phyloP scores from a whole-genome alignment of 2,329 filamentous ascomycete genomes.

The Cladosporium oxysporum region DNA sequence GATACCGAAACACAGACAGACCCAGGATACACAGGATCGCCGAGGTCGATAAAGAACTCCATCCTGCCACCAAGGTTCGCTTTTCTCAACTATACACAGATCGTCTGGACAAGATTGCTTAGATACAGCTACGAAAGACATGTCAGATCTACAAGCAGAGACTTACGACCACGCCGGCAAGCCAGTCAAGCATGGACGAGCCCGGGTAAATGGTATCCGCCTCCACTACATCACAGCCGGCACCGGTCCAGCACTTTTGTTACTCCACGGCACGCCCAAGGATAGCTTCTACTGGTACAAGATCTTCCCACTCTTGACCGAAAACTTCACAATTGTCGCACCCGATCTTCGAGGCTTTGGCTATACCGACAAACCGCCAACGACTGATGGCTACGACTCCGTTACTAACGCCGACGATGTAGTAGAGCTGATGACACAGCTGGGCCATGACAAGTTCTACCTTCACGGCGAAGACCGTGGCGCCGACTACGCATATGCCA shows the following conservation, averaged over 20 bases:
- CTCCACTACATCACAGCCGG: slow-evolving; percentile 39
- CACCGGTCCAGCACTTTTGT: slow-evolving; percentile 32
- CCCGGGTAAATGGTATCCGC: slow-evolving; percentile 37
- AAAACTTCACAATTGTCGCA: slow-evolving; percentile 41
- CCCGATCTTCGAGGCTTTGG: slow-evolving; percentile 43
- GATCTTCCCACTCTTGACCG: slow-evolving; percentile 38
- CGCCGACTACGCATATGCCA: slow-evolving; percentile 40
- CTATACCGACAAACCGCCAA: slow-evolving; percentile 43
- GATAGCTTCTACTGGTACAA: slow-evolving; percentile 43
- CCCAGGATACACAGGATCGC: background rate
- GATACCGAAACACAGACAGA: background rate
- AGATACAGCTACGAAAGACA: background rate
- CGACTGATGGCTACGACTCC: slow-evolving; percentile 42
- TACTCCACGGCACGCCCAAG: slow-evolving; percentile 38
- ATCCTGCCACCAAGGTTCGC: background rate
- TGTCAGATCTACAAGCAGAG: slow-evolving; percentile 28
- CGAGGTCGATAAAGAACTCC: background rate
- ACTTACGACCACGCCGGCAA: slow-evolving; percentile 35
- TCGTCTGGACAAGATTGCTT: too few relatives aligned
- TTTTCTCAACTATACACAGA: background rate
- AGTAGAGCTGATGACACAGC: slow-evolving; percentile 38
- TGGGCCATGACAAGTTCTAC: slow-evolving; percentile 38
- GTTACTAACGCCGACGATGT: slow-evolving; percentile 41
- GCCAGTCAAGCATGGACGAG: slow-evolving; percentile 34
- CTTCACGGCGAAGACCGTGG: slow-evolving; percentile 41